Base-by-base conservation (phyloP, 495 filamentous ascomycete species). In the Lentithecium fluviatile region DNA sequence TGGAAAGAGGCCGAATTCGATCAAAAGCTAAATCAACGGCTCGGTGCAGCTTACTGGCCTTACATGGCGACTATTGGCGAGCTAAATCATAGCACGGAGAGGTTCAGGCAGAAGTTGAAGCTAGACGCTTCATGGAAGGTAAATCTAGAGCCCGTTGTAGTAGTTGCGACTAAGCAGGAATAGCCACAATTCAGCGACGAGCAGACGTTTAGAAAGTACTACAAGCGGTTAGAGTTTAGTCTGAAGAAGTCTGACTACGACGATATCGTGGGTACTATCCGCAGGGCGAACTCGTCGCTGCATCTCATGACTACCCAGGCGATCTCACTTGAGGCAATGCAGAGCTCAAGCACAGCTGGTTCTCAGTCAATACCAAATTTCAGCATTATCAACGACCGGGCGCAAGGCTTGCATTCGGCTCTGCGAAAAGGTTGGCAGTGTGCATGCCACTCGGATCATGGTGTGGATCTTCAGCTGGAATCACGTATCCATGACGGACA, bases 1-100 rank as follows among this genome's bases (percentile, higher is more conserved):
- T 64, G 61, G 61, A 64, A 64, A 17, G 61, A 58, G 13, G 26
- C 15, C 8, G 23, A 58, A n/a, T 64, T 64, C 17, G 61, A 64
- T 3, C 8, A 49, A 32, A 58, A 40, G 37, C 47, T 64, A 10
- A 52, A 25, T 25, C 11, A 49, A 17, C 46, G 61, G 6, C 54
- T 64, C 13, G 61, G 55, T 26, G 17, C 17, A 6, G 48, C 8
- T 7, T 58, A 58, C 34, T 53, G 38, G 1, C 46, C 61, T 6
- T 64, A 58, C 25, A 64, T 64, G 5, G 55, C 15, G 2, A 64
- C 61, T 4, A 54, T 64, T 26, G 24, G 12, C 0, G 23, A 58
- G 23, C 29, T 64, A 47, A 52, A 49, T 19, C 17, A 17, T 0
- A 54, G 46, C 6, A 6, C 43, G 10, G 19, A 47, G 12, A 19